These are phyloP conservation scores for Pleomassaria siparia DNA, from an alignment of 2,329 filamentous ascomycete species.

Conservation along the genomic window DNA sequence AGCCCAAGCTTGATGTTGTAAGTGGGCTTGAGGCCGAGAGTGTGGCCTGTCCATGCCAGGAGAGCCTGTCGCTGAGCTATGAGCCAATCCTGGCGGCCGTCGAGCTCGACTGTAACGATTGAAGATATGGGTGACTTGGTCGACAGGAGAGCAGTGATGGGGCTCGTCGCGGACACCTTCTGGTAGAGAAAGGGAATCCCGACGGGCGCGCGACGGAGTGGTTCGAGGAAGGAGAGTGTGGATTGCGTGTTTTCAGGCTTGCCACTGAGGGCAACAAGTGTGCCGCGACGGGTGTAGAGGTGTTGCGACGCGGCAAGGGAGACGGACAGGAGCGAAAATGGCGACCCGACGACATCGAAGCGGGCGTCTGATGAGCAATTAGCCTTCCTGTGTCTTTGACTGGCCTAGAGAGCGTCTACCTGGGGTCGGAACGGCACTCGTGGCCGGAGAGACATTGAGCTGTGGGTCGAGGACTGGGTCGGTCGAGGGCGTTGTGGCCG, in stretches of 20 bases:
- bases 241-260: conserved; percentile 92
- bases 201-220: conserved; percentile 74
- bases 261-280: conserved; percentile 84
- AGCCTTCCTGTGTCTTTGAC: not conserved
- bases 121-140: conserved; percentile 85
- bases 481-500: conserved; percentile 45
- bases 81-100: conserved; percentile 96
- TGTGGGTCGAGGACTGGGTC: conserved; percentile 43
- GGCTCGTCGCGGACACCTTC: conserved; percentile 78
- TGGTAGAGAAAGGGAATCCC: conserved; percentile 97
- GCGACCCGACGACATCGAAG: conserved; percentile 90
- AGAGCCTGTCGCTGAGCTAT: conserved; percentile 83
- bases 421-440: conserved; percentile 28
- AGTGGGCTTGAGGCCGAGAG: conserved; percentile 72
- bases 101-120: conserved; percentile 83
- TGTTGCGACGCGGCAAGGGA: conserved; percentile 90
- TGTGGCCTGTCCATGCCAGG: conserved; percentile 95
- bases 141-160: conserved; percentile 84
- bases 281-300: conserved; percentile 89
- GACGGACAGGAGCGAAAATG: conserved; percentile 91
- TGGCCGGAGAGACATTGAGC: conserved; percentile 20
- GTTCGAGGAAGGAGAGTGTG: conserved; percentile 82
- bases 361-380: conserved; percentile 68
- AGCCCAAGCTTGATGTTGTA: conserved; percentile 74
- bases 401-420: conserved; percentile 15